Conservation (phyloP, 2,329 filamentous ascomycete genomes). For the Talaromyces amestolkiae region DNA sequence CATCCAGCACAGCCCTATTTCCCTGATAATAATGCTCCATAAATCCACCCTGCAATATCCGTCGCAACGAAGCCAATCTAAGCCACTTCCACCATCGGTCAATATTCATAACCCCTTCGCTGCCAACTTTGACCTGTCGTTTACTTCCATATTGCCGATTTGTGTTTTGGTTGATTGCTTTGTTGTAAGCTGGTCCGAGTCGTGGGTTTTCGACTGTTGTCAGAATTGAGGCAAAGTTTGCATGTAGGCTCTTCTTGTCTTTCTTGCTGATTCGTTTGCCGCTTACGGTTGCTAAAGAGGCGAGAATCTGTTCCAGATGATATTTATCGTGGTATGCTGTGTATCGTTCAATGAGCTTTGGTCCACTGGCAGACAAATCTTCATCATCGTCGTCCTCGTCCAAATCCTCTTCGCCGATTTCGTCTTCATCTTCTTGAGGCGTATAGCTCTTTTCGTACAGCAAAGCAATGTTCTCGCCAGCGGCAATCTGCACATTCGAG, state of each 20-base stretch:
- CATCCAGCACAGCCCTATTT: slow-evolving; percentile 61
- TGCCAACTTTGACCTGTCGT: slow-evolving; percentile 58
- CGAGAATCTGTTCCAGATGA: slow-evolving; percentile 59
- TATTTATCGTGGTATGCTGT: slow-evolving; percentile 64
- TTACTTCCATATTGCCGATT: slow-evolving; percentile 61
- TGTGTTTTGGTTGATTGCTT: slow-evolving; percentile 60
- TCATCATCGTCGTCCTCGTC: slow-evolving; percentile 20
- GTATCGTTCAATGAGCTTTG: slow-evolving; percentile 60
- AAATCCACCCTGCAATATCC: slow-evolving; percentile 62
- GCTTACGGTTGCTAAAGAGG: slow-evolving; percentile 59
- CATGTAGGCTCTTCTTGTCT: slow-evolving; percentile 65
- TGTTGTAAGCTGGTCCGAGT: slow-evolving; percentile 65
- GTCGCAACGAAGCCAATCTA: slow-evolving; percentile 59
- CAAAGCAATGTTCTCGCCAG: slow-evolving; percentile 76
- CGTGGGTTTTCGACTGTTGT: slow-evolving; percentile 65
- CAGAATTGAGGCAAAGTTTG: slow-evolving; percentile 64
- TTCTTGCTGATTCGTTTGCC: slow-evolving; percentile 64
- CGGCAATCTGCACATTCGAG: slow-evolving; percentile 69
- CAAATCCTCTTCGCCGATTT: slow-evolving; percentile 46
- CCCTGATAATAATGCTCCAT: slow-evolving; percentile 59
- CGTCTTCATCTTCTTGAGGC: slow-evolving; percentile 57
- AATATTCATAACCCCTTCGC: slow-evolving; percentile 60
- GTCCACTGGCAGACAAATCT: slow-evolving; percentile 38
- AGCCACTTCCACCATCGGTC: slow-evolving; percentile 74
- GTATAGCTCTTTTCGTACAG: slow-evolving; percentile 73